Evolutionary conservation across 306 rosid genomes (phyloP).

Genomic region (Lablab purpureus): DNA sequence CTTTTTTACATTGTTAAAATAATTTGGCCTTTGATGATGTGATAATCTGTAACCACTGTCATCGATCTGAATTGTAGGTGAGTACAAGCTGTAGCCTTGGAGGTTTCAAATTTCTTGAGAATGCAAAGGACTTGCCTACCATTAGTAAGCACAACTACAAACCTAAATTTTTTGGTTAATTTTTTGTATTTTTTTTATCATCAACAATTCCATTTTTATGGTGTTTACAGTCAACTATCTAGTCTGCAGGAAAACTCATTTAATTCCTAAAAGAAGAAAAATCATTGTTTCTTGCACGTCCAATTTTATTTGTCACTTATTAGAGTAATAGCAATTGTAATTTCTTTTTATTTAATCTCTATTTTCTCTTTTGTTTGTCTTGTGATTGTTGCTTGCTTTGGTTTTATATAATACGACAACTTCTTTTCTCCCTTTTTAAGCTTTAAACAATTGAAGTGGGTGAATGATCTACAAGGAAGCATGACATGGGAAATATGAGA

Average conservation of each 20-base stretch:
- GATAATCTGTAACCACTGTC: conserved; percentile 7
- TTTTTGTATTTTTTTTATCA: conserved; percentile 28
- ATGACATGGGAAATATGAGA: background rate
- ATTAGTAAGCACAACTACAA: conserved; percentile 70
- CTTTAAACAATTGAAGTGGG: conserved; percentile 22
- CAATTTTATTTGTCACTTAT: conserved; percentile 7
- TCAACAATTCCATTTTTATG: conserved; percentile 8
- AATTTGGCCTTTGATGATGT: conserved; percentile 10
- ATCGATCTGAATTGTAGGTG: conserved; percentile 59
- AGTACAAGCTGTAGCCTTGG: conserved; percentile 58
- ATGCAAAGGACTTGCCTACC: conserved; percentile 89
- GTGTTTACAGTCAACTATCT: background rate
- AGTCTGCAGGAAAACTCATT: conserved; percentile 13
- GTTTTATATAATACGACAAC: conserved; percentile 4
- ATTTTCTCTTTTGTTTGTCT: background rate
- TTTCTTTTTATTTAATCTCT: background rate
- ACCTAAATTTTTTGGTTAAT: background rate
- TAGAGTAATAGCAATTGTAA: background rate
- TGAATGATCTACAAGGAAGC: conserved; percentile 12
- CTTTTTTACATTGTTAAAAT: conserved; percentile 29
- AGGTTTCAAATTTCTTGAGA: conserved; percentile 83
- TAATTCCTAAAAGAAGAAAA: conserved; percentile 11
- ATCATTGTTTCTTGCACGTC: conserved; percentile 6
- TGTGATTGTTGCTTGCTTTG: conserved; percentile 9
- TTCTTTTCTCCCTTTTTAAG: background rate